Percentiles rank a stretch among this genome's conserved stretches.
Conservation (phyloP, 164 flowering plant genomes). For the Protea cynaroides region DNA sequence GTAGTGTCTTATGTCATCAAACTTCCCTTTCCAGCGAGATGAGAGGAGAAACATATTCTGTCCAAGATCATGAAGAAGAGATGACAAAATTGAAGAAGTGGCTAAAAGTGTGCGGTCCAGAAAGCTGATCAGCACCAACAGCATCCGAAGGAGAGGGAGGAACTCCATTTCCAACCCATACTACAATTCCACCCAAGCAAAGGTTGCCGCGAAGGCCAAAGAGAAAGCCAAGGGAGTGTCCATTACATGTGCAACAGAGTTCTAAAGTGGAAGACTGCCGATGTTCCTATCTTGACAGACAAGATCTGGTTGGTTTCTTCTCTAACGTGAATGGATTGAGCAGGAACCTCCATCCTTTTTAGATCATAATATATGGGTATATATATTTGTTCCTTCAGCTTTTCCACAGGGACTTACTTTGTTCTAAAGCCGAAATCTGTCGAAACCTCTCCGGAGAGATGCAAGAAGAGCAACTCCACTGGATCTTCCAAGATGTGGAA, state of each 20-base stretch:
- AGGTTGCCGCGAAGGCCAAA: neutral
- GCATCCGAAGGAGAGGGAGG: neutral
- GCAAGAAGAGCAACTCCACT: too few species aligned
- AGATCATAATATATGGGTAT: neutral
- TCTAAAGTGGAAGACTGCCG: conserved; percentile 22
- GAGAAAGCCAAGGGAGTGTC: neutral
- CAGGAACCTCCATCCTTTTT: conserved; percentile 37
- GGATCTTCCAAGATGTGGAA: too few species aligned
- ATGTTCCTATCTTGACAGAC: conserved; percentile 28
- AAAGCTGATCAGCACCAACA: too few species aligned
- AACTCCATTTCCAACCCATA: neutral
- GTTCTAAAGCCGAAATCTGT: too few species aligned
- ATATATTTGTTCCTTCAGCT: too few species aligned
- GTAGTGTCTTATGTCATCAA: too few species aligned
- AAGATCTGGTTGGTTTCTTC: conserved; percentile 42
- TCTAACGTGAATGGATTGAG: conserved; percentile 39
- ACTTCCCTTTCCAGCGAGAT: too few species aligned
- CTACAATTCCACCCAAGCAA: too few species aligned
- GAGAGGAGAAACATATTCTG: too few species aligned
- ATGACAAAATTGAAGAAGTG: conserved; percentile 1
- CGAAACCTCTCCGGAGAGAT: too few species aligned
- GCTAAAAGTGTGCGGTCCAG: neutral
- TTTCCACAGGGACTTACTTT: too few species aligned
- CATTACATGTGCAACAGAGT: conserved; percentile 24
- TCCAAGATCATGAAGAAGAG: conserved; percentile 12